A percentile compares a stretch with the other conserved stretches of the same genome.
phyloP scores from a whole-genome alignment of 768 basidiomycete species.

The Rhodotorula sphaerocarpa region DNA sequence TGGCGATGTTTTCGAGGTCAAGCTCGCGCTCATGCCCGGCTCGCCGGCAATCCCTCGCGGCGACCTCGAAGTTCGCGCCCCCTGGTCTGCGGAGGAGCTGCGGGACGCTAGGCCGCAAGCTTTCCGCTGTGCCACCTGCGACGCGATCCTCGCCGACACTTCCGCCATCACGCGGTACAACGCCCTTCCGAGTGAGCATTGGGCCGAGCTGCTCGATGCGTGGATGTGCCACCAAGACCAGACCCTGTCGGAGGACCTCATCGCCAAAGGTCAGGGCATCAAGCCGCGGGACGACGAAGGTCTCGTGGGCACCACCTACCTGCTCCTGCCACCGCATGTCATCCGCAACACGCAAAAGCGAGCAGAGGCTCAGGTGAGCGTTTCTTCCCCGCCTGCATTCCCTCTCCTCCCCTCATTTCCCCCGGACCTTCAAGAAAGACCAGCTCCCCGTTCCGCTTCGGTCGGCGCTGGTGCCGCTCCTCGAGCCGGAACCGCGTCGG shows the following conservation, averaged over 20 bases:
- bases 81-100: constrained; percentile 64
- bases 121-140: constrained; percentile 72
- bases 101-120: constrained; percentile 52
- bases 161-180: constrained; percentile 54
- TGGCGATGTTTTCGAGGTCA: constrained; percentile 63
- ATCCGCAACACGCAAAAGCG: constrained; percentile 49
- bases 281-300: constrained; percentile 67
- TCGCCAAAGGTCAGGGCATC: constrained; percentile 58
- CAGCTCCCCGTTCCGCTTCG: constrained; percentile 72
- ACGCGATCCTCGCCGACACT: constrained; percentile 56
- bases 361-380: constrained; percentile 54
- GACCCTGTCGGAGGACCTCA: constrained; percentile 62
- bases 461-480: constrained; percentile 50
- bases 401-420: constrained; percentile 5
- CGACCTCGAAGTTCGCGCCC: constrained; percentile 39
- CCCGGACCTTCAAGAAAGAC: constrained; percentile 86
- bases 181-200: constrained; percentile 89
- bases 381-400: constrained; percentile 26
- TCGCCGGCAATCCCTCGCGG: constrained; percentile 35
- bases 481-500: constrained; percentile 36
- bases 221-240: constrained; percentile 98
- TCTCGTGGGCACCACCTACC: constrained; percentile 81
- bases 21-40: constrained; percentile 45
- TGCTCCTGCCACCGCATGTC: constrained; percentile 62
- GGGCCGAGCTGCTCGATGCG: constrained; percentile 92